A percentile compares a stretch with the other conserved stretches of the same genome.
Conservation (phyloP, 176 grass and related monocot species). For the Saccharum spontaneum region DNA sequence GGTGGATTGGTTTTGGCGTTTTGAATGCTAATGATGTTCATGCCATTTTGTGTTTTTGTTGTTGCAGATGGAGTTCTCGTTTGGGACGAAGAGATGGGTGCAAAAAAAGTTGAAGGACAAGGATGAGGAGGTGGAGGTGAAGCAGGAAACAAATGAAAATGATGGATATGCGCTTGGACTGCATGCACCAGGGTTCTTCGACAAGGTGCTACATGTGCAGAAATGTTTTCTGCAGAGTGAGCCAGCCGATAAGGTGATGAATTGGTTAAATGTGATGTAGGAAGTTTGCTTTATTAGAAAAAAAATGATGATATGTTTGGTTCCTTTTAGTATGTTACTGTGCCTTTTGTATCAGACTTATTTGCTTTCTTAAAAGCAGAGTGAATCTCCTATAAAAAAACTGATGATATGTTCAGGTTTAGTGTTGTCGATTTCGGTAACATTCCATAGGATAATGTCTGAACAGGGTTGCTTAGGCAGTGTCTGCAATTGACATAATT, state of each 20-base stretch:
- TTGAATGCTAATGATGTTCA: background rate
- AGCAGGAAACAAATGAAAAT: slow-evolving; percentile 26
- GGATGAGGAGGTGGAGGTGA: background rate
- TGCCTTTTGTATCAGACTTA: too few relatives aligned
- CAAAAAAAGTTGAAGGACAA: slow-evolving; percentile 46
- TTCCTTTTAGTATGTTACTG: too few relatives aligned
- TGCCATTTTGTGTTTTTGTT: background rate
- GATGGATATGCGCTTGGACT: slow-evolving; percentile 65
- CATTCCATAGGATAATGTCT: background rate
- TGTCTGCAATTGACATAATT: background rate
- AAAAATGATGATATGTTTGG: background rate
- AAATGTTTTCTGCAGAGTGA: slow-evolving; percentile 92
- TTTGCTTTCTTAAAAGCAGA: too few relatives aligned
- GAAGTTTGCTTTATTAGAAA: background rate
- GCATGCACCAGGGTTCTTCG: slow-evolving; percentile 86
- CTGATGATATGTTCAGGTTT: background rate
- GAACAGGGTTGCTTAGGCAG: background rate
- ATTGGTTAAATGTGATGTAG: background rate
- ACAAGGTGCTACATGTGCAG: slow-evolving; percentile 81
- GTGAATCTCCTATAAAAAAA: too few relatives aligned
- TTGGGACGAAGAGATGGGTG: slow-evolving; percentile 85
- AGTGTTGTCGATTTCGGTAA: background rate
- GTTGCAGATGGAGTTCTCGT: slow-evolving; percentile 97
- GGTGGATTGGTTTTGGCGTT: slow-evolving; percentile 44
- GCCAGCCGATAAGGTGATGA: slow-evolving; percentile 72